Base-by-base conservation (phyloP, 495 filamentous ascomycete genomes). In the Chaetomium cochliodes region DNA sequence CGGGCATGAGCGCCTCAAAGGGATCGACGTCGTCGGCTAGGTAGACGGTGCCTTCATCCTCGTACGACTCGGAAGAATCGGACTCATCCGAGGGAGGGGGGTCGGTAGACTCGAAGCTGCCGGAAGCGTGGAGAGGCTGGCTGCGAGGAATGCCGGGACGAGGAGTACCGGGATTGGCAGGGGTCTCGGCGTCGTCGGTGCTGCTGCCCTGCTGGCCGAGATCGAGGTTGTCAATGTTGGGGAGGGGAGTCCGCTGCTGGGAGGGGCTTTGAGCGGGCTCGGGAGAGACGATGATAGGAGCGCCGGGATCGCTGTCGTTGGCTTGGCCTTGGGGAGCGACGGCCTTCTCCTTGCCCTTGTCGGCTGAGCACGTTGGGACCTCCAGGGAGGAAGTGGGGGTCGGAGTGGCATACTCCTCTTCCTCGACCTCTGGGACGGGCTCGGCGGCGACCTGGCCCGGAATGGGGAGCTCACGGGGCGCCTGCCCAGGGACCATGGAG, bases 301-400 rank as follows among this genome's bases (percentile, higher is more conserved):
- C 41, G 3, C 18, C 33, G 12, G 41, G 13, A 37, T 46, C 8
- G 22, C 12, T 18, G 12, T 15, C 16, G 15, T 7, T 26, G 33
- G 20, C 30, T n/a, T 44, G n/a, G 28, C 1, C 41, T 13, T n/a
- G 22, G n/a, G 50, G 15, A 28, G 44, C 54, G 46, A n/a, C 28
- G 22, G 42, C 55, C 33, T 60, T 64, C 16, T 23, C 63, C 22
- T 69, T 66, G 20, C 56, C 64, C 56, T 66, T 62, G 60, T 64
- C 64, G 15, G 57, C 52, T 3, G 54, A 58, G 42, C 18, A 52
- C n/a, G 53, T 39, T 13, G 52, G 52, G 7, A 57, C 44, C 30
- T 50, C 0, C 6, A 57, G 18, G 18, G 41, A 41, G 28, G 61
- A 30, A 50, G 25, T 20, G 12, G 62, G n/a, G 1, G 26, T 28